These are phyloP conservation scores for Datura wrightii DNA, from an alignment of 257 asterid species.

Conservation along the genomic window DNA sequence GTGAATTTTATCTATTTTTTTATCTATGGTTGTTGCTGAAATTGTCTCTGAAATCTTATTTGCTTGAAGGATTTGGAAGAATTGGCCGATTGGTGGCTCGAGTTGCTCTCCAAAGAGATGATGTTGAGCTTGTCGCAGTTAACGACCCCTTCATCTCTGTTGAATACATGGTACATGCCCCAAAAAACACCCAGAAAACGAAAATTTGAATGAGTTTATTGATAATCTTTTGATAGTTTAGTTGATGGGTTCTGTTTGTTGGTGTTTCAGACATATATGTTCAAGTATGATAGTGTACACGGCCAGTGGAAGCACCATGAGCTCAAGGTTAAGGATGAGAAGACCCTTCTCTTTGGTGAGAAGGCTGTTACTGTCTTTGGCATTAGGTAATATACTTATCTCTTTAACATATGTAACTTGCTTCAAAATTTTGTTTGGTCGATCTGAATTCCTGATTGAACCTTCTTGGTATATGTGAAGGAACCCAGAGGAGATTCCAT, in stretches of 20 bases:
- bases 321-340: conserved; percentile 70
- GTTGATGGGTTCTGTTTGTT: neutral
- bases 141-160: conserved; percentile 84
- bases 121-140: conserved; percentile 85
- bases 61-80: conserved; percentile 72
- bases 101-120: conserved; percentile 78
- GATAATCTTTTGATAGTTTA: neutral
- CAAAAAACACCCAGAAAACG: neutral
- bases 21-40: neutral
- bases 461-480: conserved; percentile 35
- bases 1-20: neutral
- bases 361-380: conserved; percentile 75
- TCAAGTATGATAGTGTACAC: conserved; percentile 84
- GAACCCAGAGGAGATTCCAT: conserved; percentile 91
- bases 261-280: conserved; percentile 74
- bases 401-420: neutral
- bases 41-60: conserved; percentile 6
- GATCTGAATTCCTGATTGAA: neutral
- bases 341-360: conserved; percentile 82
- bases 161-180: conserved; percentile 70
- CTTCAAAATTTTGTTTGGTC: neutral
- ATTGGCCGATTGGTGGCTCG: conserved; percentile 91
- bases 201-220: neutral
- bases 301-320: conserved; percentile 83
- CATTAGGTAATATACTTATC: conserved; percentile 47